Conservation (phyloP, 257 asterid genomes). For the Nicotiana noctiflora region DNA sequence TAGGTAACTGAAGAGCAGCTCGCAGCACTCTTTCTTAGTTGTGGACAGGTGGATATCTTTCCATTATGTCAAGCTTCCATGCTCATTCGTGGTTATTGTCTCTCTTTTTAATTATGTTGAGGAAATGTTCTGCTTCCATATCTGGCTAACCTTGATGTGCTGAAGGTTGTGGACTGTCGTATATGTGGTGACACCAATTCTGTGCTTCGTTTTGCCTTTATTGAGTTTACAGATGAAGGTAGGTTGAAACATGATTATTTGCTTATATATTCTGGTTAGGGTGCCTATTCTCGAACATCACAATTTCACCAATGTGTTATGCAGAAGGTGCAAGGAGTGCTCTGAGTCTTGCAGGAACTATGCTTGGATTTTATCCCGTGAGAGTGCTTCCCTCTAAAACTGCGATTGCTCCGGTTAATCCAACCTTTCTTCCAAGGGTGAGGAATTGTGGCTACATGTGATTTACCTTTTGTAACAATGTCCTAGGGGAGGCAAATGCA, state of each 20-base stretch:
- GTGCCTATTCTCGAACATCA: not conserved
- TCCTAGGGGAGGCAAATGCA: not conserved
- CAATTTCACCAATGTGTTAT: conserved; percentile 1
- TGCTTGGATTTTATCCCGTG: conserved; percentile 59
- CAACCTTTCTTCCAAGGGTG: conserved; percentile 61
- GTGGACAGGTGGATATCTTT: conserved; percentile 44
- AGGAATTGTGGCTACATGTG: conserved; percentile 7
- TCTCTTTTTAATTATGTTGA: not conserved
- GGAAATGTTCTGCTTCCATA: not conserved
- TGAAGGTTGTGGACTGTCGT: conserved; percentile 61
- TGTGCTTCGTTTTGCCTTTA: conserved; percentile 57
- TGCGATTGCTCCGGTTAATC: conserved; percentile 69
- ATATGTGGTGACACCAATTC: conserved; percentile 63
- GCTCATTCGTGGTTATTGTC: not conserved
- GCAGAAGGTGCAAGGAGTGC: conserved; percentile 55
- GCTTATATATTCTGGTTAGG: not conserved
- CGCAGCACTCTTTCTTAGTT: conserved; percentile 47
- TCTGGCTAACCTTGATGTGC: not conserved
- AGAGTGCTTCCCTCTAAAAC: conserved; percentile 59
- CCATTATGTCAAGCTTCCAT: not conserved
- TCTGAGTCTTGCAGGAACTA: conserved; percentile 44
- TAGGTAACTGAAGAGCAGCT: conserved; percentile 58
- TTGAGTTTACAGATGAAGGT: conserved; percentile 63
- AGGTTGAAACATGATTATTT: conserved; percentile 3
- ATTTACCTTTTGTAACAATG: not conserved